Evolutionary conservation across 352 stramenopile genomes (phyloP).

Genomic region (Bremia lactucae): DNA sequence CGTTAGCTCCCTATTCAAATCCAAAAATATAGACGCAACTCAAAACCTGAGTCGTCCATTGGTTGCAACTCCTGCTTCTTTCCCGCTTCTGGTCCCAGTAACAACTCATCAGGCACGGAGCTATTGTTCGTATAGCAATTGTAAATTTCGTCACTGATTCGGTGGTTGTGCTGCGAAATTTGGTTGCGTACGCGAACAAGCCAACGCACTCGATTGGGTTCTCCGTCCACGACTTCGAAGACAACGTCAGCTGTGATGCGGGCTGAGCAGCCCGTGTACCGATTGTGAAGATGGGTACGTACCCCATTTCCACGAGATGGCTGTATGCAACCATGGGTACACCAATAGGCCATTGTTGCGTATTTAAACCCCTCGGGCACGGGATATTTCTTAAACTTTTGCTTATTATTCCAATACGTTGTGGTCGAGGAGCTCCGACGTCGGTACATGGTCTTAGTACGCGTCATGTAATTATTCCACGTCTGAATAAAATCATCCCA

Average conservation of each 20-base stretch:
- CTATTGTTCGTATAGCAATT: slow-evolving; percentile 74
- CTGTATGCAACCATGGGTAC: slow-evolving; percentile 74
- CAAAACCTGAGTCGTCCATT: slow-evolving; percentile 6
- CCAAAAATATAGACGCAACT: background rate
- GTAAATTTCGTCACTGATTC: slow-evolving; percentile 69
- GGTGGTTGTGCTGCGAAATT: slow-evolving; percentile 71
- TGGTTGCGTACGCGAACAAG: slow-evolving; percentile 71
- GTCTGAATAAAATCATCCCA: slow-evolving; percentile 62
- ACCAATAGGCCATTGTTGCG: slow-evolving; percentile 80
- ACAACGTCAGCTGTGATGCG: slow-evolving; percentile 68
- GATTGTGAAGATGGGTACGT: slow-evolving; percentile 65
- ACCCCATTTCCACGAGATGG: slow-evolving; percentile 57
- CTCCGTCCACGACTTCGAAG: slow-evolving; percentile 34
- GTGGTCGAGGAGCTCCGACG: slow-evolving; percentile 64
- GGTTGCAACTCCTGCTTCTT: slow-evolving; percentile 17
- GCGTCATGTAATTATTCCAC: slow-evolving; percentile 56
- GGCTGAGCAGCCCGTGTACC: slow-evolving; percentile 66
- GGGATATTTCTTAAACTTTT: slow-evolving; percentile 57
- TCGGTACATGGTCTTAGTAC: slow-evolving; percentile 68
- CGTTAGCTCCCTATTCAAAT: background rate
- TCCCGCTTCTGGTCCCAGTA: slow-evolving; percentile 25
- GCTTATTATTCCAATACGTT: slow-evolving; percentile 63
- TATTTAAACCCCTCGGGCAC: slow-evolving; percentile 70
- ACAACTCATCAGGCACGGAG: slow-evolving; percentile 57
- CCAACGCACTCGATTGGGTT: slow-evolving; percentile 38